These are phyloP conservation scores for Aspergillus texensis DNA, from an alignment of 2,329 filamentous ascomycete species.

Conservation along the genomic window DNA sequence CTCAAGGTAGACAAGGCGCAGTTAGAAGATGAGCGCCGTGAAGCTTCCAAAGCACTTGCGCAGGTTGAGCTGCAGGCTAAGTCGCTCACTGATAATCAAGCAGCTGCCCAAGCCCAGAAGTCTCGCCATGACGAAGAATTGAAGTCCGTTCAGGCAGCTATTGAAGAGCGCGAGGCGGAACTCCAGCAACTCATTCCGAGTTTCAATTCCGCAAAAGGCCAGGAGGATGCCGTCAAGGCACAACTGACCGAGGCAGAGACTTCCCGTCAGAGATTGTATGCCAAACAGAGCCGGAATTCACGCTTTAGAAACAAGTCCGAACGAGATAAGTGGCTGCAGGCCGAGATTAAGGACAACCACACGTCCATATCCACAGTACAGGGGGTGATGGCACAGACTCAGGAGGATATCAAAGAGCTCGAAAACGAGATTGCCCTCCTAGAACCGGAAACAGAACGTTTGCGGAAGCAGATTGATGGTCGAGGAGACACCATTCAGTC, in stretches of 20 bases:
- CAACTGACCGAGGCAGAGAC: constrained; percentile 77
- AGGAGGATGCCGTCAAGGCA: constrained; percentile 71
- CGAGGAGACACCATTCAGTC: constrained; percentile 74
- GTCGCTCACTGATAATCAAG: constrained; percentile 79
- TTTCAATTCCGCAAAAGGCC: constrained; percentile 71
- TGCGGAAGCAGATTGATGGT: constrained; percentile 75
- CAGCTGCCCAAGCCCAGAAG: constrained; percentile 72
- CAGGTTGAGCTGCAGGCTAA: constrained; percentile 86
- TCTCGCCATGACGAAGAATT: constrained; percentile 72
- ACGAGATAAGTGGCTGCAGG: constrained; percentile 78
- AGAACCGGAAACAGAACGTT: constrained; percentile 70
- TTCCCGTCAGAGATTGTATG: constrained; percentile 75
- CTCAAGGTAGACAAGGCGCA: constrained; percentile 82
- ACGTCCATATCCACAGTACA: constrained; percentile 77
- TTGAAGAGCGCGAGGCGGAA: constrained; percentile 74
- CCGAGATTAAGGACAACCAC: constrained; percentile 80
- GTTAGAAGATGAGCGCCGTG: constrained; percentile 85
- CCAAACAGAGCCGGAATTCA: constrained; percentile 86
- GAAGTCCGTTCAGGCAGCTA: constrained; percentile 70
- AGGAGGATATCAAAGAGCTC: constrained; percentile 77
- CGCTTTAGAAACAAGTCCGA: constrained; percentile 88
- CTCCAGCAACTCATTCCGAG: constrained; percentile 74
- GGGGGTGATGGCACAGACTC: constrained; percentile 79
- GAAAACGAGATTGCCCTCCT: constrained; percentile 71
- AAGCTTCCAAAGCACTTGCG: constrained; percentile 76